phyloP scores from a whole-genome alignment of 108 stramenopile genomes.

The Nitzschia inconspicua region DNA sequence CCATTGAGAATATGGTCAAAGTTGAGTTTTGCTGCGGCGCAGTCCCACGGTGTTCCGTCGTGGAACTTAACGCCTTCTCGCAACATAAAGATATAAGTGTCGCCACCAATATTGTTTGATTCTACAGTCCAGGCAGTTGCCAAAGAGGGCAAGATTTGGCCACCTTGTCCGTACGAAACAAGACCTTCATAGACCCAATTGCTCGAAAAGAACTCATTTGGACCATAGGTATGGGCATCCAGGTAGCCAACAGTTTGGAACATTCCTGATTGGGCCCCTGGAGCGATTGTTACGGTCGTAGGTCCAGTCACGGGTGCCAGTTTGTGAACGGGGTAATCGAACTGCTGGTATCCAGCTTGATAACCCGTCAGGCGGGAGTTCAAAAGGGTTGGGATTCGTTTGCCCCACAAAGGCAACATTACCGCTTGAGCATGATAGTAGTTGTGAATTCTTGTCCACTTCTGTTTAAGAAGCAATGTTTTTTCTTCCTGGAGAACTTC shows the following conservation, averaged over 20 bases:
- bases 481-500: conserved; percentile 24
- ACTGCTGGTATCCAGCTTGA: conserved; percentile 48
- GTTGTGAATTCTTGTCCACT: conserved; percentile 40
- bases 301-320: conserved; percentile 30
- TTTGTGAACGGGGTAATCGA: conserved; percentile 55
- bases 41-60: conserved; percentile 57
- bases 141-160: conserved; percentile 45
- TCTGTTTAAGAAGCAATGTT: not conserved
- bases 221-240: conserved; percentile 48
- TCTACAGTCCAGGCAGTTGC: conserved; percentile 38
- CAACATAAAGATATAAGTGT: conserved; percentile 47
- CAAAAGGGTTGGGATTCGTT: conserved; percentile 43
- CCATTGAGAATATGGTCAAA: conserved; percentile 68
- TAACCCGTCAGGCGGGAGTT: conserved; percentile 46
- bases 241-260: conserved; percentile 45
- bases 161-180: conserved; percentile 44
- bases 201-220: conserved; percentile 63
- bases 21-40: conserved; percentile 55
- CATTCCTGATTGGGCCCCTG: conserved; percentile 46
- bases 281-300: conserved; percentile 35
- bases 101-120: conserved; percentile 9
- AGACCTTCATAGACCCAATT: conserved; percentile 71
- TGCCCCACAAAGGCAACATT: conserved; percentile 48
- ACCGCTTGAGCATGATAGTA: conserved; percentile 42
- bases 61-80: conserved; percentile 62